A percentile compares a stretch with the other conserved stretches of the same genome.
These are phyloP conservation scores for Lodderomyces metapsilosis DNA, from an alignment of 1,139 yeast species.

Conservation along the genomic window DNA sequence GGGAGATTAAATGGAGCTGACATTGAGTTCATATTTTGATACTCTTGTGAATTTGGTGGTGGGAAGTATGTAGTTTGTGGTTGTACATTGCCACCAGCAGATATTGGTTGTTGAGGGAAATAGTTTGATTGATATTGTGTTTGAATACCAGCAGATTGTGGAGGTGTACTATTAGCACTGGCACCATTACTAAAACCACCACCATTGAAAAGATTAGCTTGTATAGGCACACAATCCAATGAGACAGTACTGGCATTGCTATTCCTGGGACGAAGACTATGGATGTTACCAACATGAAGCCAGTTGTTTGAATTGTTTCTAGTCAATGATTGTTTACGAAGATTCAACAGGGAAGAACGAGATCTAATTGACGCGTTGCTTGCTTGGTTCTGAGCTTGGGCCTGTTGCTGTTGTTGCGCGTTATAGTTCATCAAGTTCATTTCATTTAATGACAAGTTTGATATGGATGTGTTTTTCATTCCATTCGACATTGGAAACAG, in stretches of 20 bases:
- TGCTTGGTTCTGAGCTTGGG: constrained; percentile 1
- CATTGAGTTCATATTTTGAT: background rate
- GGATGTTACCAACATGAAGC: constrained; percentile 49
- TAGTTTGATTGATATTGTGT: background rate
- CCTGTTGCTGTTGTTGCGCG: constrained; percentile 13
- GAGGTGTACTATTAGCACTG: background rate
- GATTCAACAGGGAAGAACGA: constrained; percentile 29
- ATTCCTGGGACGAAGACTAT: constrained; percentile 28
- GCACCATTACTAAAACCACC: constrained; percentile 12
- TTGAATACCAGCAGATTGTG: constrained; percentile 2
- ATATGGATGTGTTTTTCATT: constrained; percentile 20
- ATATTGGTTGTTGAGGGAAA: background rate
- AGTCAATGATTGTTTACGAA: constrained; percentile 47
- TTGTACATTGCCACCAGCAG: background rate
- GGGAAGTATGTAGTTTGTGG: constrained; percentile 8
- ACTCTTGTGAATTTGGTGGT: constrained; percentile 3
- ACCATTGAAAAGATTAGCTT: constrained; percentile 25
- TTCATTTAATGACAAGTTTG: constrained; percentile 37
- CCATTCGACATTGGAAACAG: constrained; percentile 3
- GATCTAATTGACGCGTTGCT: constrained; percentile 17
- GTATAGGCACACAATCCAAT: constrained; percentile 43
- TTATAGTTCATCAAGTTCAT: constrained; percentile 35
- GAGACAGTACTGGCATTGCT: constrained; percentile 40
- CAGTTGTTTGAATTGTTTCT: constrained; percentile 45
- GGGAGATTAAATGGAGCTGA: constrained; percentile 2